phyloP scores from a whole-genome alignment of 2,329 filamentous ascomycete genomes.

The Beauveria australis region DNA sequence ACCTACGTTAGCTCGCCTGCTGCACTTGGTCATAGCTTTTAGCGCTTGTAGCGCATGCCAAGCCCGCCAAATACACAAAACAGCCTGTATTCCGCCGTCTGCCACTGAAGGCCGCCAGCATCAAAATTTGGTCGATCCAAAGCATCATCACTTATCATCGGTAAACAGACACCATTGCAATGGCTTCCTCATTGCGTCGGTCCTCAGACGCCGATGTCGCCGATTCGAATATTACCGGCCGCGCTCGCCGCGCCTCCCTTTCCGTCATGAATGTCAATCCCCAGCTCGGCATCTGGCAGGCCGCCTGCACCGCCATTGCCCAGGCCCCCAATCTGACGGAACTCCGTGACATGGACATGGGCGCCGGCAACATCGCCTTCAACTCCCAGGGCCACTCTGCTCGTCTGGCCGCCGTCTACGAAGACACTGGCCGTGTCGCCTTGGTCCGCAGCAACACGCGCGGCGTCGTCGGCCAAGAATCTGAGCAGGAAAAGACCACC shows the following conservation, averaged over 20 bases:
- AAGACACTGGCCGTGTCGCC: slow-evolving; percentile 18
- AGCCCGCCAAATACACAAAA: too few species aligned
- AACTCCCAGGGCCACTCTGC: slow-evolving; percentile 22
- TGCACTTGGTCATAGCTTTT: too few species aligned
- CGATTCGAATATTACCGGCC: slow-evolving; percentile 15
- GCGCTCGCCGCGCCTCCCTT: slow-evolving; percentile 20
- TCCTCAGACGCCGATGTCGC: slow-evolving; percentile 1
- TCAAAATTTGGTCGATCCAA: too few species aligned
- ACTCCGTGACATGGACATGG: slow-evolving; percentile 20
- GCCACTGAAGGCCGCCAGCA: too few species aligned
- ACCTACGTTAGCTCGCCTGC: too few species aligned
- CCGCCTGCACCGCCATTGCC: slow-evolving; percentile 22
- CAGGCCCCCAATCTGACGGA: slow-evolving; percentile 22
- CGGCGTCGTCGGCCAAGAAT: not conserved
- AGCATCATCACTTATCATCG: too few species aligned
- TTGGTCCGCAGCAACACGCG: slow-evolving; percentile 15
- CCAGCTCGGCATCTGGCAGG: slow-evolving; percentile 24
- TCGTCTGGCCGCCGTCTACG: slow-evolving; percentile 18
- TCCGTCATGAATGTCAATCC: slow-evolving; percentile 21
- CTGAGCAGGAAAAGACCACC: not conserved
- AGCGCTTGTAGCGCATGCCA: too few species aligned
- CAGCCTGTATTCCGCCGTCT: too few species aligned
- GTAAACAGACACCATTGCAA: not conserved
- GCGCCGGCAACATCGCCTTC: slow-evolving; percentile 21
- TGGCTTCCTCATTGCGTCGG: not conserved